Evolutionary conservation across 2,329 filamentous ascomycete species (phyloP), one percentile per base, ranked within the genome.

Genomic region (Claviceps sp.): DNA sequence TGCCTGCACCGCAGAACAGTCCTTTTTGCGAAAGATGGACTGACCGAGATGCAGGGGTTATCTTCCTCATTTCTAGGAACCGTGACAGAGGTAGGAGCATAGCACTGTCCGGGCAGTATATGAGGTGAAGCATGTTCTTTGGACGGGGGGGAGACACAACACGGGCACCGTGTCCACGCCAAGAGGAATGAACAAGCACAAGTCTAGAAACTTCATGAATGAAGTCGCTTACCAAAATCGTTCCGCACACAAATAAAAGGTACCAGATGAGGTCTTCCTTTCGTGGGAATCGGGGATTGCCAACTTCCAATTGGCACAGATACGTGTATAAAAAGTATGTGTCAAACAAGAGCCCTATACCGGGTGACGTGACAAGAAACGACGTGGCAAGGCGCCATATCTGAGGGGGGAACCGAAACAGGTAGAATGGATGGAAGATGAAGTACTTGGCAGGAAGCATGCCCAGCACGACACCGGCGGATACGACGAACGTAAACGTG

Each of bases 11-110:
- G 74, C 80, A 74, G 70, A 72, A 74, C 77, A 73, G 64, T 73
- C 80, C 77, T 72, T n/a, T 51, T 73, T 82, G 81, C 81, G 82
- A 84, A 85, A 82, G 76, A 81, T 72, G 75, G 76, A 73, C 70
- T 72, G 70, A 67, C 63, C 61, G 66, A 75, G 74, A 74, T 77
- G 77, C 74, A 80, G 78, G 82, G 84, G 81, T 79, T 73, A 80
- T 88, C 83, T 88, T 76, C 84, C 84, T 88, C 84, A 74, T 70
- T 82, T 86, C 73, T 83, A 88, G 84, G 84, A 88, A 88, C 84
- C 84, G 84, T 74, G 77, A 84, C 83, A 87, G 83, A 74, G 80
- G 84, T 77, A 63, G 68, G 68, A 70, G 77, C 70, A 68, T 57
- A 63, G 64, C 74, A 75, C 84, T 86, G 84, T 80, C 78, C 84